phyloP scores from a whole-genome alignment of 352 stramenopile genomes.

The Phytophthora tubulina region DNA sequence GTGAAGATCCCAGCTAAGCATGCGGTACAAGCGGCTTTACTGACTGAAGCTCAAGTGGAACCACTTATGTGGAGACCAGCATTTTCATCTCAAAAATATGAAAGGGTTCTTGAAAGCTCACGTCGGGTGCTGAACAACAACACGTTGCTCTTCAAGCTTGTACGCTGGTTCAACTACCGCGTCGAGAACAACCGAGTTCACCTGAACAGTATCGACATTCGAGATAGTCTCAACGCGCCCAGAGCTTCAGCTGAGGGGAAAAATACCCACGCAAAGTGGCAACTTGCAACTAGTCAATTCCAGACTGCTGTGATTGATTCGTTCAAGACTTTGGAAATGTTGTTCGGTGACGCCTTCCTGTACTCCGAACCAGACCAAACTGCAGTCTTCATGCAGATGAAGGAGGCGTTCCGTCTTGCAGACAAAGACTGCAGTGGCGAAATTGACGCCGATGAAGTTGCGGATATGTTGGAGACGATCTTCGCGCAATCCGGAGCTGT shows the following conservation, averaged over 20 bases:
- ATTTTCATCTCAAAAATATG: slow-evolving; percentile 79
- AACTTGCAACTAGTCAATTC: slow-evolving; percentile 56
- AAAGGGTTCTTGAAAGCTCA: slow-evolving; percentile 65
- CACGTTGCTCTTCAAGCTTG: slow-evolving; percentile 77
- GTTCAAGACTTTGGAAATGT: slow-evolving; percentile 69
- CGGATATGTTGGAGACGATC: slow-evolving; percentile 78
- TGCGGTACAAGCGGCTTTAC: slow-evolving; percentile 53
- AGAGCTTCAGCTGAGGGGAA: slow-evolving; percentile 20
- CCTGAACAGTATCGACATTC: slow-evolving; percentile 60
- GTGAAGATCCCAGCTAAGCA: slow-evolving; percentile 64
- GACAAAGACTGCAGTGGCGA: slow-evolving; percentile 82
- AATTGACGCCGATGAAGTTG: slow-evolving; percentile 82
- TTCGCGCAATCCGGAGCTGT: slow-evolving; percentile 74
- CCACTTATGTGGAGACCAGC: slow-evolving; percentile 68
- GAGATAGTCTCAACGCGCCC: slow-evolving; percentile 32
- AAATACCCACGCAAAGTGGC: slow-evolving; percentile 54
- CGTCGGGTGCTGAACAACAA: slow-evolving; percentile 82
- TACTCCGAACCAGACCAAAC: slow-evolving; percentile 83
- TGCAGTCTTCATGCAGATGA: slow-evolving; percentile 88
- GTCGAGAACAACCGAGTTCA: slow-evolving; percentile 56
- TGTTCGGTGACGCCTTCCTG: slow-evolving; percentile 79
- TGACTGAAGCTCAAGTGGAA: slow-evolving; percentile 66
- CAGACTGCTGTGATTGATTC: slow-evolving; percentile 61
- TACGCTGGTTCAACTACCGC: slow-evolving; percentile 73
- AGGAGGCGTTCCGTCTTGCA: slow-evolving; percentile 77